These are phyloP conservation scores for Daldinia grandis DNA, from an alignment of 495 filamentous ascomycete species.

Conservation along the genomic window DNA sequence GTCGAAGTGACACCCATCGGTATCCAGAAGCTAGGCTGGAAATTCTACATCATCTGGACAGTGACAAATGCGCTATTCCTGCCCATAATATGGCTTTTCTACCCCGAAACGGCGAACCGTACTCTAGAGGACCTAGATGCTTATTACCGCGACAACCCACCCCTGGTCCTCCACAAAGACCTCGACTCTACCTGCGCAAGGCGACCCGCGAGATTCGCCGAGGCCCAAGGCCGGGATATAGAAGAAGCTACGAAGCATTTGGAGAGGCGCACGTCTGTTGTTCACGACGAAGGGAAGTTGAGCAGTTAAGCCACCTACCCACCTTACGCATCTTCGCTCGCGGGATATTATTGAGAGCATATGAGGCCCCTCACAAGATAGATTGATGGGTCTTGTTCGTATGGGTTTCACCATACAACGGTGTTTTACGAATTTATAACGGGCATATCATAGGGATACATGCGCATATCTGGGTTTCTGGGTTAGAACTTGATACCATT, in stretches of 20 bases:
- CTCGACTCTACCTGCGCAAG: slow-evolving; percentile 31
- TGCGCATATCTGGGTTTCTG: background rate
- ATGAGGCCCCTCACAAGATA: background rate
- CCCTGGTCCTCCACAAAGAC: slow-evolving; percentile 53
- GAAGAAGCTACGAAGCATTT: slow-evolving; percentile 35
- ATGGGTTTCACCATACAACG: background rate
- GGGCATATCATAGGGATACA: background rate
- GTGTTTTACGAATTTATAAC: background rate
- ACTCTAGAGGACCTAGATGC: slow-evolving; percentile 57
- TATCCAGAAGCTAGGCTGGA: slow-evolving; percentile 67
- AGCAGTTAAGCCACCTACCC: slow-evolving; percentile 8
- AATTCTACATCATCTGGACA: slow-evolving; percentile 73
- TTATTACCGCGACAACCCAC: slow-evolving; percentile 55
- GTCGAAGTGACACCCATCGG: slow-evolving; percentile 72
- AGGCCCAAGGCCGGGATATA: slow-evolving; percentile 38
- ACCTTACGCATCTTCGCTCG: background rate
- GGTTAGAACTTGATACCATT: slow-evolving; percentile 1
- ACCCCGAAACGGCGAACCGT: slow-evolving; percentile 62
- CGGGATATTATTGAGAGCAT: background rate
- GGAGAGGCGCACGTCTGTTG: slow-evolving; percentile 21
- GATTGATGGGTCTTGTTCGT: background rate
- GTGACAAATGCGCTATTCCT: slow-evolving; percentile 66
- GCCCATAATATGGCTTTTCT: slow-evolving; percentile 69
- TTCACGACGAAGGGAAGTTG: slow-evolving; percentile 16
- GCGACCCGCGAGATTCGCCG: slow-evolving; percentile 39